phyloP scores from a whole-genome alignment of 1,284 basidiomycete genomes.

The Ganoderma meredithae region DNA sequence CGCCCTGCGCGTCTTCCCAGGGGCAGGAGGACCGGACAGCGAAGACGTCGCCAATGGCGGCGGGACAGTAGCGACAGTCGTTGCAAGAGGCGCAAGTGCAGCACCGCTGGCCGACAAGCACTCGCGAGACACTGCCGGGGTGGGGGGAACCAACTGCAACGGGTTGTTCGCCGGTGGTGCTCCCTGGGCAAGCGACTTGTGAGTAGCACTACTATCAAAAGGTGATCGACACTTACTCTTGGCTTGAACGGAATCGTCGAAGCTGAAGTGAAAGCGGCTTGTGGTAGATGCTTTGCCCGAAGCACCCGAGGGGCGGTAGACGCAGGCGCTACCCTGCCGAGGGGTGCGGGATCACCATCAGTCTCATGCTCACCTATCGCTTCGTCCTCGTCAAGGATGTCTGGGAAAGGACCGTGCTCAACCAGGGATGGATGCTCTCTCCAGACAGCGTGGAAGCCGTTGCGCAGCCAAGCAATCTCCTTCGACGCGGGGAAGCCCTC shows the following conservation, averaged over 20 bases:
- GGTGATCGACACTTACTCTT: slow-evolving; percentile 12
- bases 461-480: slow-evolving; percentile 75
- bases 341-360: slow-evolving; percentile 16
- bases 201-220: not conserved
- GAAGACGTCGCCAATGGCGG: slow-evolving; percentile 11
- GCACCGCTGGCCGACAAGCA: slow-evolving; percentile 15
- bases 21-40: not conserved
- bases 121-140: slow-evolving; percentile 13
- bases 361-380: slow-evolving; percentile 27
- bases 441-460: slow-evolving; percentile 81
- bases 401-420: slow-evolving; percentile 54
- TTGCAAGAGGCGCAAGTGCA: slow-evolving; percentile 10
- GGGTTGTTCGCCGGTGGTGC: slow-evolving; percentile 17
- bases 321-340: slow-evolving; percentile 29
- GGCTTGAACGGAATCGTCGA: slow-evolving; percentile 50
- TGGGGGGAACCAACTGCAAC: slow-evolving; percentile 14
- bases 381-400: slow-evolving; percentile 63
- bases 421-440: slow-evolving; percentile 59
- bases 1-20: slow-evolving; percentile 2
- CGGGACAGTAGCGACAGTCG: slow-evolving; percentile 15
- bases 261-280: slow-evolving; percentile 66
- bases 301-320: slow-evolving; percentile 50
- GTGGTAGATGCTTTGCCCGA: slow-evolving; percentile 67
- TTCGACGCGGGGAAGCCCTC: slow-evolving; percentile 69
- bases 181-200: slow-evolving; percentile 5